Conservation (phyloP, 2,329 filamentous ascomycete genomes). For the Colletotrichum higginsianum region DNA sequence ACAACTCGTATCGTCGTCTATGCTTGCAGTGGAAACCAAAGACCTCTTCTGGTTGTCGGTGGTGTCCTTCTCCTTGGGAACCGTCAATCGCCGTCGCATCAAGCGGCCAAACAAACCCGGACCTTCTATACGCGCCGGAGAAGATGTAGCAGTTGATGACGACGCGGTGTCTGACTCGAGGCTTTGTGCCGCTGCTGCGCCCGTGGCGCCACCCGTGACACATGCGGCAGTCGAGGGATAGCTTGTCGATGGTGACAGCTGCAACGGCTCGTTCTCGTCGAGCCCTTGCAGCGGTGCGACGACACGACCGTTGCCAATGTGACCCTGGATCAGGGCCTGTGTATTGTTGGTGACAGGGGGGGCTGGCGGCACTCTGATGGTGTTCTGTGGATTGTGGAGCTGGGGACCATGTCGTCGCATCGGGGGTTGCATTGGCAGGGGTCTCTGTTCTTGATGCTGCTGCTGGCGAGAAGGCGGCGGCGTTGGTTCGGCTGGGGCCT, state of each 20-base stretch:
- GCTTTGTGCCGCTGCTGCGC: conserved; percentile 12
- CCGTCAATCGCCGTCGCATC: conserved; percentile 31
- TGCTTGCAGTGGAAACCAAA: conserved; percentile 6
- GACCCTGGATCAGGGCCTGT: conserved; percentile 24
- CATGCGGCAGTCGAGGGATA: conserved; percentile 18
- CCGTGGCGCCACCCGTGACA: not conserved
- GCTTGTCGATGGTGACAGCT: conserved; percentile 7
- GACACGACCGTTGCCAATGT: conserved; percentile 30
- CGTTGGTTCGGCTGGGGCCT: conserved; percentile 17
- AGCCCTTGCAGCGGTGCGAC: conserved; percentile 34
- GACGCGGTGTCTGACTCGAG: conserved; percentile 12
- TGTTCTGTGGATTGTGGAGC: conserved; percentile 43
- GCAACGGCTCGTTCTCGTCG: conserved; percentile 31
- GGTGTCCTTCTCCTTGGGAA: conserved; percentile 26
- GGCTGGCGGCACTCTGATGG: conserved; percentile 17
- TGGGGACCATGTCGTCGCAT: conserved; percentile 37
- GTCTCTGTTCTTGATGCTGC: conserved; percentile 18
- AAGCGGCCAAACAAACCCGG: conserved; percentile 32
- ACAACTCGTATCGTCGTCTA: conserved; percentile 7
- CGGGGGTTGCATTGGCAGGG: conserved; percentile 37
- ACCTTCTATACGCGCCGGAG: conserved; percentile 17
- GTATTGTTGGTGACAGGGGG: conserved; percentile 16
- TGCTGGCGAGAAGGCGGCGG: conserved; percentile 20
- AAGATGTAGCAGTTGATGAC: conserved; percentile 23
- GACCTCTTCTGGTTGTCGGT: conserved; percentile 25